phyloP scores from a whole-genome alignment of 257 asterid genomes.

The Rauvolfia tetraphylla region DNA sequence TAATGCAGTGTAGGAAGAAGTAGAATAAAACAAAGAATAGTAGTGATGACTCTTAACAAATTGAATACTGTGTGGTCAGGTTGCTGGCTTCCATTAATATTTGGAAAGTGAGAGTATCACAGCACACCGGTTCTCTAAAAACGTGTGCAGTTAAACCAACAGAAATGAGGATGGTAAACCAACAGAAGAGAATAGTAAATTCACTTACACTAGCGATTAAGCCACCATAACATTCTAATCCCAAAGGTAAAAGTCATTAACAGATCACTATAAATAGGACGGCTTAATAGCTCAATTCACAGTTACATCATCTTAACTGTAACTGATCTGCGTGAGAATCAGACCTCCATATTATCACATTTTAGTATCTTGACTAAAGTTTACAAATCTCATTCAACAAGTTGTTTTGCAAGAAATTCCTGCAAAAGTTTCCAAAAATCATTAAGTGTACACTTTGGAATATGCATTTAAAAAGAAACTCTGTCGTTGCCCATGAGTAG shows the following conservation, averaged over 20 bases:
- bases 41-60: background rate
- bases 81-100: background rate
- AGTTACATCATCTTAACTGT: background rate
- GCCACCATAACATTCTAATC: background rate
- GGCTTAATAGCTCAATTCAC: background rate
- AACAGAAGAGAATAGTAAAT: background rate
- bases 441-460: background rate
- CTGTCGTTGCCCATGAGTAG: background rate
- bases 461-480: background rate
- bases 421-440: background rate
- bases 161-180: background rate
- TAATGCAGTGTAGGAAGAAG: background rate
- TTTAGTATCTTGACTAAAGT: background rate
- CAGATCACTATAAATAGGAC: background rate
- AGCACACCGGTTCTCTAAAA: background rate
- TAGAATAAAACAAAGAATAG: background rate
- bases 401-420: background rate
- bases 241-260: background rate
- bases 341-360: background rate
- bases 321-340: background rate
- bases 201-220: background rate
- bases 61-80: background rate
- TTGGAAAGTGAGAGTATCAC: background rate
- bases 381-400: background rate
- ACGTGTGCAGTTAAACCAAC: background rate